A percentile compares a stretch with the other conserved stretches of the same genome.
Conservation (phyloP, 2,329 filamentous ascomycete species). For the Aspergillus sp. region DNA sequence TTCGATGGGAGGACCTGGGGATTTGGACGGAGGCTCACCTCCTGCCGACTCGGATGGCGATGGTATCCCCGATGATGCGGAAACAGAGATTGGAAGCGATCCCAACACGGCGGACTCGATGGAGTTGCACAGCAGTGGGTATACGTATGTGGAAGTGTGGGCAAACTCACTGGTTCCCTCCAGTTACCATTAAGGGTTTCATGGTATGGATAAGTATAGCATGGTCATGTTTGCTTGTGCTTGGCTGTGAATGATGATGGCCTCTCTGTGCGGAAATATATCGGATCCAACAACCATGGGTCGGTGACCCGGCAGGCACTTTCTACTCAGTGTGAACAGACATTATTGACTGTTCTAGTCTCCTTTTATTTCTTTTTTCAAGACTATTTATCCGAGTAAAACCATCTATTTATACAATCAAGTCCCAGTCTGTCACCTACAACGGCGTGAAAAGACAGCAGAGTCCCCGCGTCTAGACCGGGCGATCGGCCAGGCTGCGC, state of each 20-base stretch:
- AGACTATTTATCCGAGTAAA: background rate
- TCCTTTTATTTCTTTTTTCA: background rate
- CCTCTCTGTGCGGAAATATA: background rate
- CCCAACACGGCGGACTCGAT: slow-evolving; percentile 14
- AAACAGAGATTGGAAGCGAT: slow-evolving; percentile 13
- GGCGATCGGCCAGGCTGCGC: slow-evolving; percentile 18
- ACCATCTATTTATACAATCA: background rate
- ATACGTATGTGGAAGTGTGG: slow-evolving; percentile 16
- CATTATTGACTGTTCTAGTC: background rate
- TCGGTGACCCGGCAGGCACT: no score
- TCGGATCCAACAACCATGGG: no score
- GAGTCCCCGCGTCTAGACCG: slow-evolving; percentile 30
- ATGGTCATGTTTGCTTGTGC: background rate
- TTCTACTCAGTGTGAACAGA: no score
- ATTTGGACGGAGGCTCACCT: slow-evolving; percentile 10
- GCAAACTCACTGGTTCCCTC: slow-evolving; percentile 16
- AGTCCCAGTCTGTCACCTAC: background rate
- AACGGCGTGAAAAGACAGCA: background rate
- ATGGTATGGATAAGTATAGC: background rate
- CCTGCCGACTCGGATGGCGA: slow-evolving; percentile 15
- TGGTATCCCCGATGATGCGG: slow-evolving; percentile 15
- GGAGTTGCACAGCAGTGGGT: slow-evolving; percentile 12
- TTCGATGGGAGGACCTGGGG: slow-evolving; percentile 12
- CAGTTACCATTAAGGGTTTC: slow-evolving; percentile 2
- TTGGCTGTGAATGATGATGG: background rate